These are phyloP conservation scores for Cudoniella acicularis DNA, from an alignment of 495 filamentous ascomycete species.

Conservation along the genomic window DNA sequence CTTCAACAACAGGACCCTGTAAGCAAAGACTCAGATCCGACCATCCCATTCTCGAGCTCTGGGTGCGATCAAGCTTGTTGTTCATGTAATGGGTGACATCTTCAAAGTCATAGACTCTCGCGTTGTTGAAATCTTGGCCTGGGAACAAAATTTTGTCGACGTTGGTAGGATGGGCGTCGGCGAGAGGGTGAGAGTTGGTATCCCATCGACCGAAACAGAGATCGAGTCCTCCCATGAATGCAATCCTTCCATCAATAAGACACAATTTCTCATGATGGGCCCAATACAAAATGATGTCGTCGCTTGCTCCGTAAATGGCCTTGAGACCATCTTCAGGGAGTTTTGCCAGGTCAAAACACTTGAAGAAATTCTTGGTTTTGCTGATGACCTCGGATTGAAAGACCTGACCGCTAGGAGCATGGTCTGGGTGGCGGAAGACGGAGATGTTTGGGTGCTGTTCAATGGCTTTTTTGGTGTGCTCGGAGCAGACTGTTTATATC, in stretches of 20 bases:
- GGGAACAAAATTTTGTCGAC: conserved; percentile 74
- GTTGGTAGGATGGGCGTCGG: conserved; percentile 72
- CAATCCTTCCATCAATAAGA: conserved; percentile 71
- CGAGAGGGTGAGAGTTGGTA: conserved; percentile 70
- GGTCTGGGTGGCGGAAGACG: conserved; percentile 91
- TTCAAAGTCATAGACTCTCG: conserved; percentile 79
- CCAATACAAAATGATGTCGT: conserved; percentile 85
- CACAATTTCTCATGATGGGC: conserved; percentile 95
- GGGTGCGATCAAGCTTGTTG: conserved; percentile 80
- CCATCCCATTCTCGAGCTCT: conserved; percentile 89
- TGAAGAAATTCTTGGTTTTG: conserved; percentile 40
- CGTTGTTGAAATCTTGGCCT: conserved; percentile 95
- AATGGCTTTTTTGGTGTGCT: conserved; percentile 80
- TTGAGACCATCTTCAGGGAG: conserved; percentile 66
- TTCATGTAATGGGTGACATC: conserved; percentile 79
- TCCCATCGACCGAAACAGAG: conserved; percentile 63
- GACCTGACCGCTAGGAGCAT: conserved; percentile 67
- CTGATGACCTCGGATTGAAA: conserved; percentile 35
- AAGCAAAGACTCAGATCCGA: conserved; percentile 82
- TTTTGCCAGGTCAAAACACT: conserved; percentile 43
- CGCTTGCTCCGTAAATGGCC: conserved; percentile 69
- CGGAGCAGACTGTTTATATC: conserved; percentile 21
- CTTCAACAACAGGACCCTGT: conserved; percentile 73
- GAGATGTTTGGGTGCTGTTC: conserved; percentile 81
- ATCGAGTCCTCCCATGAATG: conserved; percentile 88